Conservation (phyloP, 108 stramenopile species). For the Cyclostephanos tholiformis region DNA sequence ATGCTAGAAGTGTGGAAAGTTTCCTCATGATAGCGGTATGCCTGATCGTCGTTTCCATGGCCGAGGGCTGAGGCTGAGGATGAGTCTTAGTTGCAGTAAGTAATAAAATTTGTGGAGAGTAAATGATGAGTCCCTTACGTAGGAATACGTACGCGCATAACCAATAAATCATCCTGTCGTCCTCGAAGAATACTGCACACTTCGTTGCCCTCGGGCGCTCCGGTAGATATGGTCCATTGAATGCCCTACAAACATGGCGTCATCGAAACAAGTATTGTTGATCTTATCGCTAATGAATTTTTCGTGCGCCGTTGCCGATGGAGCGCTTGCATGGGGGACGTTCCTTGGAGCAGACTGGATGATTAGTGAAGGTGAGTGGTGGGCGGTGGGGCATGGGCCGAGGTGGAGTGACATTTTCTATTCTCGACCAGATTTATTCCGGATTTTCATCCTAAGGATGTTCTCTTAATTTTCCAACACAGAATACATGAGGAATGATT, state of each 20-base stretch:
- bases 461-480: not conserved
- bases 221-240: not conserved
- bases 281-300: not conserved
- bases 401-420: not conserved
- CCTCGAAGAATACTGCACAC: too few relatives aligned
- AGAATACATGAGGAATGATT: conserved; percentile 23
- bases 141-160: too few relatives aligned
- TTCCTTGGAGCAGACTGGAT: conserved; percentile 36
- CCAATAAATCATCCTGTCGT: too few relatives aligned
- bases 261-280: not conserved
- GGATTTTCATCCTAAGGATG: not conserved
- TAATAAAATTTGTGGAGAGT: too few relatives aligned
- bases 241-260: not conserved
- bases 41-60: not conserved
- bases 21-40: conserved; percentile 2
- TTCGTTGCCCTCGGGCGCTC: not conserved
- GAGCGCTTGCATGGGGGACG: conserved; percentile 22
- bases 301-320: conserved; percentile 1
- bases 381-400: not conserved
- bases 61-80: too few relatives aligned
- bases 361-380: conserved; percentile 27
- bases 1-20: conserved; percentile 14
- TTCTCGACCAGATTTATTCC: not conserved
- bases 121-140: too few relatives aligned
- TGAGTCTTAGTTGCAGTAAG: too few relatives aligned